These are phyloP conservation scores for Solanum hybrid DNA, from an alignment of 305 asterid species.

Conservation along the genomic window DNA sequence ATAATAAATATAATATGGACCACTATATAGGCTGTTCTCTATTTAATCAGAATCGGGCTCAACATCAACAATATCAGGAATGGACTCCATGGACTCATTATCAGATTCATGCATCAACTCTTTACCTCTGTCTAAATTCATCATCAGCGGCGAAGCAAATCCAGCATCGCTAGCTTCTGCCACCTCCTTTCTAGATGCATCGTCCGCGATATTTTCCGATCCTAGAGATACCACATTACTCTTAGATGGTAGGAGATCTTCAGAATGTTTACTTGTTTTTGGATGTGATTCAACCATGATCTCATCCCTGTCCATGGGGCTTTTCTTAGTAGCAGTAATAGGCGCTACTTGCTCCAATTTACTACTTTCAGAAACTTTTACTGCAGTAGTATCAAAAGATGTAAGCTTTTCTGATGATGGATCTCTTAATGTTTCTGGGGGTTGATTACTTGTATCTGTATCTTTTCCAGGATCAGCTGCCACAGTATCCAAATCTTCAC, in stretches of 20 bases:
- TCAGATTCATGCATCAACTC: conserved; percentile 25
- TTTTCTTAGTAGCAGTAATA: conserved; percentile 12
- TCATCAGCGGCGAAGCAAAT: background rate
- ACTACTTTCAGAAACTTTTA: conserved; percentile 1
- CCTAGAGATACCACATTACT: conserved; percentile 7
- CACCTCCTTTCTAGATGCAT: conserved; percentile 13
- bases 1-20: background rate
- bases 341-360: conserved; percentile 1
- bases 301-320: conserved; percentile 20
- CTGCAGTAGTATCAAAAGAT: conserved; percentile 8
- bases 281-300: conserved; percentile 28
- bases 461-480: conserved; percentile 16
- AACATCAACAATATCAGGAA: conserved; percentile 69
- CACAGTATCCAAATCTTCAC: conserved; percentile 32
- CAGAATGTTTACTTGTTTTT: conserved; percentile 4
- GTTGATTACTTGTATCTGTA: conserved; percentile 5
- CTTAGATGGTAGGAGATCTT: background rate
- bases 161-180: conserved; percentile 13
- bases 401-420: conserved; percentile 10
- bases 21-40: background rate
- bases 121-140: conserved; percentile 10
- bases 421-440: conserved; percentile 6
- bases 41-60: conserved; percentile 64
- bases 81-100: conserved; percentile 22
- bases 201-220: background rate